Evolutionary conservation across 306 rosid species (phyloP).

Genomic region (Adenanthera pavonina): DNA sequence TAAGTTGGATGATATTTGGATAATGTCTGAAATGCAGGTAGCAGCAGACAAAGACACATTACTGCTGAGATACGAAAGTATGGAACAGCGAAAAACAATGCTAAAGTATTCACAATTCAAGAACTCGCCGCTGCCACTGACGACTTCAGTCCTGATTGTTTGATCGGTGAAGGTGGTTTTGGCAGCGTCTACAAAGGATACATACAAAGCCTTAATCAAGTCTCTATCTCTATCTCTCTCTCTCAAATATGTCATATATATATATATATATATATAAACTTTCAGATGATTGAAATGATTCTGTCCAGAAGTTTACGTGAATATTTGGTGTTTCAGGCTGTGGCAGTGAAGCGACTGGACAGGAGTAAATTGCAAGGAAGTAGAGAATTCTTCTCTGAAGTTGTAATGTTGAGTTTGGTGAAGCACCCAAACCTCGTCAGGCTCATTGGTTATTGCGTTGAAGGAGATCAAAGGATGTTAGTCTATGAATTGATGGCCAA

Average conservation of each 20-base stretch:
- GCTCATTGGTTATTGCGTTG: conserved; percentile 69
- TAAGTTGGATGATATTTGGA: no score
- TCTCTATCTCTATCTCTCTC: conserved; percentile 22
- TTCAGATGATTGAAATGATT: no score
- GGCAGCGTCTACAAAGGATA: conserved; percentile 69
- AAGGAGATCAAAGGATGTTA: conserved; percentile 60
- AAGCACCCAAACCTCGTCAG: conserved; percentile 68
- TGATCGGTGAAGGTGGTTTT: conserved; percentile 71
- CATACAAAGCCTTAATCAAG: conserved; percentile 49
- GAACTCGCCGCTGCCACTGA: conserved; percentile 56
- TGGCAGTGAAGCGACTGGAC: conserved; percentile 70
- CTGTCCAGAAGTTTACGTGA: neutral
- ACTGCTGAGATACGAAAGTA: conserved; percentile 50
- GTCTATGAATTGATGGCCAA: conserved; percentile 74
- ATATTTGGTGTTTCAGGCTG: conserved; percentile 50
- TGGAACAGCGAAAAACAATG: conserved; percentile 52
- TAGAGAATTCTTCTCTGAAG: conserved; percentile 73
- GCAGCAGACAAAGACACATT: conserved; percentile 58
- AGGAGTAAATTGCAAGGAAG: conserved; percentile 70
- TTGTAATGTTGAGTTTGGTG: conserved; percentile 68
- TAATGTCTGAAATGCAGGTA: conserved; percentile 49
- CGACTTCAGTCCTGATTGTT: conserved; percentile 44
- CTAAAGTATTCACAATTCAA: conserved; percentile 44
- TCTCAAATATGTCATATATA: neutral
- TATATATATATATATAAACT: no score